Evolutionary conservation across 2,329 filamentous ascomycete species (phyloP).

Genomic region (Chaetomium olivaceum): DNA sequence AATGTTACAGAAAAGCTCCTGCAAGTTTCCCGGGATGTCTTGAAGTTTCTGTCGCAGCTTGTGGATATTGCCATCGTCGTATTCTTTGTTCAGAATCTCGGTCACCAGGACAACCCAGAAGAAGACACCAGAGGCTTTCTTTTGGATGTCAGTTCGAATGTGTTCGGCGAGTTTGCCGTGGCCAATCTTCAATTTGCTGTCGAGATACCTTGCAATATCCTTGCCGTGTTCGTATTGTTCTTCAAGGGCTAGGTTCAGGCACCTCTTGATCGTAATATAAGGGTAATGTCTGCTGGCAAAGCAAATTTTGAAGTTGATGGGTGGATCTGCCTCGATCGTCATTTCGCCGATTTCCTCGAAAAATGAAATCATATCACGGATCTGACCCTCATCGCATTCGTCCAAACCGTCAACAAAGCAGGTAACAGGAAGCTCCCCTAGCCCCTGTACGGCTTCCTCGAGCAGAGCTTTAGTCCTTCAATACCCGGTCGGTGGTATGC

Average conservation of each 20-base stretch:
- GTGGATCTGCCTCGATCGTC: background rate
- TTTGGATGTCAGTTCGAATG: constrained; percentile 6
- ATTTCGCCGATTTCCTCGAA: constrained; percentile 15
- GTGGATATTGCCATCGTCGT: background rate
- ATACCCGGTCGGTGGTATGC: background rate
- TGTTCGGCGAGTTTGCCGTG: background rate
- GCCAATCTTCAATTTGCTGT: constrained; percentile 18
- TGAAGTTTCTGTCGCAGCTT: constrained; percentile 5
- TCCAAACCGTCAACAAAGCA: constrained; percentile 31
- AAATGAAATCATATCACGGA: constrained; percentile 21
- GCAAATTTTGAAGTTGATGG: background rate
- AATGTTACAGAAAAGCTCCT: constrained; percentile 52
- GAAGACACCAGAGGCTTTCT: constrained; percentile 26
- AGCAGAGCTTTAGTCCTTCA: background rate
- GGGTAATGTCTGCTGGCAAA: constrained; percentile 28
- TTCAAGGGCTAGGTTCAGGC: constrained; percentile 19
- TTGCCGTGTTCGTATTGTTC: constrained; percentile 4
- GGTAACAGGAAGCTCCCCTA: background rate
- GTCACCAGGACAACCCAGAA: constrained; percentile 30
- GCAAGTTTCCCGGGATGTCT: constrained; percentile 18
- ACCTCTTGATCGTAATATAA: constrained; percentile 20
- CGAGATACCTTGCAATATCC: constrained; percentile 25
- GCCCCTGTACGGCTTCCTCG: background rate
- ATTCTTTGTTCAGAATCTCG: constrained; percentile 22
- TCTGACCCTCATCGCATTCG: constrained; percentile 25